Base-by-base conservation (phyloP, 805 yeast species). In the Sungouiozyma ichnusensis region DNA sequence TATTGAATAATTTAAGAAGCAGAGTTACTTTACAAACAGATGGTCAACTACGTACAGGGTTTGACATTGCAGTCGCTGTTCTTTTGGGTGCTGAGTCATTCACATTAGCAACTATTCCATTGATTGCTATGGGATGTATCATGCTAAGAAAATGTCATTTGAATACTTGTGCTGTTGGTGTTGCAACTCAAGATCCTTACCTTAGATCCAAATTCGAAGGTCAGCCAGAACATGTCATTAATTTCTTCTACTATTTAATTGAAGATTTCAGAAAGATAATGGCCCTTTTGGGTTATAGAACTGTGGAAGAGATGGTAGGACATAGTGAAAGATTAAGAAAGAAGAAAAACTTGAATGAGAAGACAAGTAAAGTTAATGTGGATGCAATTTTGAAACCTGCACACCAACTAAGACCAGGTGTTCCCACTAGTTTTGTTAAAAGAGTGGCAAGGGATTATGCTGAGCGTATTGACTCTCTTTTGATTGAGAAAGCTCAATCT, bases 251-350 rank as follows among this genome's bases (percentile, higher is more conserved):
- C 72, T 92, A 88, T 68, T 72, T 90, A 62, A 80, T 96, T 43
- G 85, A 87, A 55, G 98, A 90, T 67, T 76, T 92, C 60, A 77
- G 98, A 61, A 76, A 73, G 45, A 81, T 85, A 55, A 90, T 90
- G 98, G 96, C 98, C 35, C 76, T 79, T 58, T 77, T 90, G 49
- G 98, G 98, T 43, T 92, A 81, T 79, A 77, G 97, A 62, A 85
- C 95, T 41, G 77, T 90, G 62, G 90, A 86, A 63, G 98, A 92
- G 71, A 90, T 90, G 98, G 88, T 90, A 54, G 98, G 98, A 57
- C 87, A 82, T 63, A 86, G 97, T 39, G 98, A 90, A 69, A 85
- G 79, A 65, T 76, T 90, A 58, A 72, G 67, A 55, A 92, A 87
- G 41, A 74, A 95, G 53, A 95, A 85, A 48, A 88, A 85, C 57